A percentile compares a stretch with the other conserved stretches of the same genome.
phyloP scores from a whole-genome alignment of 2,329 filamentous ascomycete genomes.

The Cytospora chrysosperma region DNA sequence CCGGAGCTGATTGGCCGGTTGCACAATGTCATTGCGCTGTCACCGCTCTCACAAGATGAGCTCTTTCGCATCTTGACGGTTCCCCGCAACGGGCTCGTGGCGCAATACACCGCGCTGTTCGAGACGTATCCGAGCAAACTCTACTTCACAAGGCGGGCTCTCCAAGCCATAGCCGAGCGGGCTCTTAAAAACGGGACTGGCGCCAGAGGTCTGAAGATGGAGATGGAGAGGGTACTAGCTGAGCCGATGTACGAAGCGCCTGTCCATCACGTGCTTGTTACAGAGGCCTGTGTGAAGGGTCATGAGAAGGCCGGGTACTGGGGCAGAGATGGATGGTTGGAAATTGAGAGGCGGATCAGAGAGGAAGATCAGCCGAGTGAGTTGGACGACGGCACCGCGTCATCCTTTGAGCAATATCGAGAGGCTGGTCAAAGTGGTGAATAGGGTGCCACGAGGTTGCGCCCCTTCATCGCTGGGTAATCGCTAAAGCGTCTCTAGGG shows the following conservation, averaged over 20 bases:
- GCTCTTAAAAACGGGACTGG: constrained; percentile 67
- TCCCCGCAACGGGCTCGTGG: constrained; percentile 81
- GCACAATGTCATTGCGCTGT: constrained; percentile 83
- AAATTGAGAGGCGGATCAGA: constrained; percentile 65
- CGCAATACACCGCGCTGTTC: constrained; percentile 88
- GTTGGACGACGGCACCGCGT: constrained; percentile 4
- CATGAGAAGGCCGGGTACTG: constrained; percentile 60
- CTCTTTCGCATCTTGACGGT: constrained; percentile 89
- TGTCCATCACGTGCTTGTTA: constrained; percentile 72
- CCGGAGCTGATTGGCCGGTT: constrained; percentile 95
- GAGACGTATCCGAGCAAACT: constrained; percentile 75
- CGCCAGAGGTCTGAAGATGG: constrained; percentile 73
- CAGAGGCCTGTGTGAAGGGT: constrained; percentile 65
- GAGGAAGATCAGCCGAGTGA: constrained; percentile 54
- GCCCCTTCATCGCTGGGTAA: neutral
- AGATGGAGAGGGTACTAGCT: constrained; percentile 74
- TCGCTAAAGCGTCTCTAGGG: too few species aligned
- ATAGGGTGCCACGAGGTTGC: constrained; percentile 7
- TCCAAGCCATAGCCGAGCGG: constrained; percentile 75
- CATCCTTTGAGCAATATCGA: constrained; percentile 32
- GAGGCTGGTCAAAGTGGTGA: constrained; percentile 37
- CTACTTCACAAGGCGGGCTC: constrained; percentile 76
- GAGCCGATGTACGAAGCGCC: constrained; percentile 83
- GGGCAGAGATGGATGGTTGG: constrained; percentile 68
- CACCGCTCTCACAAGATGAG: constrained; percentile 65